Evolutionary conservation across 805 yeast genomes (phyloP), one percentile per base, ranked within the genome.

Genomic region (Scheffersomyces coipomensis): DNA sequence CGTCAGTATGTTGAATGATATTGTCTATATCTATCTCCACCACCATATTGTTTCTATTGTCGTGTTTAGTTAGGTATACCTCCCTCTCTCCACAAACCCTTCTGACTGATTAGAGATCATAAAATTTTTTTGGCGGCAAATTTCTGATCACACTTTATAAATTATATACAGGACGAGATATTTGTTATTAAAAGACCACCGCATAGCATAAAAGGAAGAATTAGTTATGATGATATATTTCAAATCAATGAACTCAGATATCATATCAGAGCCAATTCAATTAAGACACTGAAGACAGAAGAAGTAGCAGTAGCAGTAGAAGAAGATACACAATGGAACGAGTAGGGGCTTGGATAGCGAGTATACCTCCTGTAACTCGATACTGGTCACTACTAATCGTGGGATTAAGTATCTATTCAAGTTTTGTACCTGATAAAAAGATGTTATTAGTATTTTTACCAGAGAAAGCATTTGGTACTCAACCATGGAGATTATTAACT

Each of bases 401-500:
- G 11, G 41, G 49, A 4, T 25, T 55, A 13, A 48, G 64, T 4
- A 33, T 51, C 11, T 45, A 49, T 16, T 48, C 60, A 5, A 46
- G 56, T 8, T 37, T 53, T 37, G 42, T 49, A 22, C 19, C 53
- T 3, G 49, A 62, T n/a, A 40, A 50, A 7, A 41, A 42, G 2
- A 26, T 44, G 9, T 49, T 44, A 26, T 44, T 68, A 25, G 35
- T 49, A 6, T 65, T 60, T 43, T 22, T 45, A 2, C 65, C 67
- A 1, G 59, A 55, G 16, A 53, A 52, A 44, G 52, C 61, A 10
- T 46, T 63, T 19, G 23, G 47, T 19, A 37, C 37, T n/a, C 64
- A 68, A 48, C 66, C 64, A 6, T 68, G 73, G 73, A 46, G 73
- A 27, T 38, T 66, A 11, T 15, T 64, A 12, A 59, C 71, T 11